These are phyloP conservation scores for Abelmoschus esculentus DNA, from an alignment of 345 rosid genomes.

Conservation along the genomic window DNA sequence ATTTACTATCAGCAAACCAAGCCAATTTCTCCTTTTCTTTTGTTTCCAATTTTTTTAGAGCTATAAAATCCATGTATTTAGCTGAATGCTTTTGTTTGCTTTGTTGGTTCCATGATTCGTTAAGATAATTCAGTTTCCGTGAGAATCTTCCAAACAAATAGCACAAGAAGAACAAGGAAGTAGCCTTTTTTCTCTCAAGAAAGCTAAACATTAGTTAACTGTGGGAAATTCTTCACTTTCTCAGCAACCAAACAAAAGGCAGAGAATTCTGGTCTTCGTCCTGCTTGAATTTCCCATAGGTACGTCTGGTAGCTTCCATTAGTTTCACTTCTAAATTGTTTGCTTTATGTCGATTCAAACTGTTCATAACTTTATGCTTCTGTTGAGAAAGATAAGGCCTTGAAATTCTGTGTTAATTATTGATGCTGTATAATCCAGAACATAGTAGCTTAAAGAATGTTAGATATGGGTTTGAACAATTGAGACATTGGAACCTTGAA, in stretches of 20 bases:
- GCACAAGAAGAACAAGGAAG: not conserved
- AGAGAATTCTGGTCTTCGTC: not conserved
- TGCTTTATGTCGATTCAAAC: not conserved
- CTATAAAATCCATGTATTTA: not conserved
- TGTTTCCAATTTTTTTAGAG: not conserved
- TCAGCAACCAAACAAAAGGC: not conserved
- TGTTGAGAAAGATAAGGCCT: not conserved
- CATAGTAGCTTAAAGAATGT: not conserved
- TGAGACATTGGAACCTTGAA: not conserved
- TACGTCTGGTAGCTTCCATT: not conserved
- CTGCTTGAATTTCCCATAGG: not conserved
- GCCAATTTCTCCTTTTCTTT: not conserved
- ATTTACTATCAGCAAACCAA: not conserved
- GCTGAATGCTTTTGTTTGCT: not conserved
- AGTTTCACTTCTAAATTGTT: not conserved
- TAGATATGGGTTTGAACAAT: not conserved
- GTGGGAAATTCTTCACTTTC: not conserved
- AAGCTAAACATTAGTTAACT: not conserved
- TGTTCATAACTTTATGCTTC: not conserved
- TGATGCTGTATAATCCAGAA: not conserved
- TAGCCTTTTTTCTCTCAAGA: not conserved
- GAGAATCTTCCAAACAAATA: not conserved
- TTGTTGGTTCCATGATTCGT: not conserved
- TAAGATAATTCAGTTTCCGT: not conserved
- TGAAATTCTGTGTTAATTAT: not conserved